Base-by-base conservation (phyloP, 306 rosid genomes). In the Vachellia collinsii region DNA sequence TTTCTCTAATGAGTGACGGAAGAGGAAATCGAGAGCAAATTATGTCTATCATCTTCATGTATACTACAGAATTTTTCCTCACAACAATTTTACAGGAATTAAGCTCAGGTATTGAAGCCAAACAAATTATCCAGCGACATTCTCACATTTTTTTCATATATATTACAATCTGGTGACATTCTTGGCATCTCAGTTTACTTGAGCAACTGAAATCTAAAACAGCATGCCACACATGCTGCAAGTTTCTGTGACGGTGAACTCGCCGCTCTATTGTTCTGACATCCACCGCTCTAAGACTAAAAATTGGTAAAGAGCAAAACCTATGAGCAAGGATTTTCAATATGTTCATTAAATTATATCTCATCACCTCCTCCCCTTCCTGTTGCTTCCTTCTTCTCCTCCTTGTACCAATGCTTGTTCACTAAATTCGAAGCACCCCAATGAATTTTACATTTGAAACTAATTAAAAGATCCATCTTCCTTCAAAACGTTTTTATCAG, bases 201-300 rank as follows among this genome's bases (percentile, higher is more conserved):
- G 25, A 64, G 66, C 74, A 70, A 42, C 44, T 41, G 72, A 75
- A 70, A 62, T 44, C 51, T 50, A 50, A 62, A 51, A 42, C 42
- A 50, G 6, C 66, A 51, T 14, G 61, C 62, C 17, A 72, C 25
- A 19, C 29, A 12, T 46, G 75, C 41, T 4, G 41, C 53, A 39
- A 44, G 70, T 73, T 78, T 78, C 70, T 44, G 61, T 54, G 75
- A 63, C 38, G 76, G 72, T 2, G 29, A 79, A 61, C 74, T 34
- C 9, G 61, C 53, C 8, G 62, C 74, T 68, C 74, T 41, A 61
- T 54, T 25, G 63, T 48, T 62, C 42, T 50, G 23, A 50, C 19
- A 23, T 61, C 62, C 80, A 47, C 36, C 80, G 3, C 34, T 47
- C 23, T 25, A 56, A 64, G 67, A 46, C 56, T 43, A 78, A 20